Base-by-base conservation (phyloP, 495 filamentous ascomycete species). In the Penicillium manginii region DNA sequence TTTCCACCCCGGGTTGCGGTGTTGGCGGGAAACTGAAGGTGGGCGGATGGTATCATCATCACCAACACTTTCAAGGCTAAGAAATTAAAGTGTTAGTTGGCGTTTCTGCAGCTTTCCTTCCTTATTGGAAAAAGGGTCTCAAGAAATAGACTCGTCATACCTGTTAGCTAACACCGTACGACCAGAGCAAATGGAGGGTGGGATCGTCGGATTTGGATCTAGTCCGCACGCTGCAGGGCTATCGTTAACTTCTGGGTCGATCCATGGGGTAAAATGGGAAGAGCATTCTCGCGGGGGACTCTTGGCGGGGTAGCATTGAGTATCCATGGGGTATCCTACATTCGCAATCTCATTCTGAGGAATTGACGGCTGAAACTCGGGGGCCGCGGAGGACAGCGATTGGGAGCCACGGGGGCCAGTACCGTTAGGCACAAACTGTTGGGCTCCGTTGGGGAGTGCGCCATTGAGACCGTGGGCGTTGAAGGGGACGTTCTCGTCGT, bases 381-480 rank as follows among this genome's bases (percentile, higher is more conserved):
- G 87, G 7, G 91, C 91, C 17, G 83, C 78, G 8, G 90, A 88
- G 21, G 90, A 92, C 26, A 94, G 79, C 2, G 86, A 84, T 53
- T 83, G 82, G 0, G 76, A 63, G 10, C 67, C 63, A 33, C 68
- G 76, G 45, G 70, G 60, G 48, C 74, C 70, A 26, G 74, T 73
- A 31, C 67, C 74, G 50, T 78, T 78, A n/a, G 72, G 61, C 29
- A 77, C 64, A 12, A 71, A 75, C 18, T 72, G 67, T 29, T 39
- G 68, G 21, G 62, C 35, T 35, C 33, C 64, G 50, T 62, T 45
- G 19, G 65, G 42, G 26, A 52, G 29, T 19, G 64, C 62, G 17
- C 76, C 73, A 43, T 78, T 80, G 12, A 63, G 51, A 18, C 57
- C 45, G 26, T 73, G 64, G 54, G 52, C 61, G 51, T 73, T 68